Percentiles rank a stretch among this genome's conserved stretches.
Evolutionary conservation across 352 stramenopile species (phyloP).

Genomic region (Aphanomyces euteiches): DNA sequence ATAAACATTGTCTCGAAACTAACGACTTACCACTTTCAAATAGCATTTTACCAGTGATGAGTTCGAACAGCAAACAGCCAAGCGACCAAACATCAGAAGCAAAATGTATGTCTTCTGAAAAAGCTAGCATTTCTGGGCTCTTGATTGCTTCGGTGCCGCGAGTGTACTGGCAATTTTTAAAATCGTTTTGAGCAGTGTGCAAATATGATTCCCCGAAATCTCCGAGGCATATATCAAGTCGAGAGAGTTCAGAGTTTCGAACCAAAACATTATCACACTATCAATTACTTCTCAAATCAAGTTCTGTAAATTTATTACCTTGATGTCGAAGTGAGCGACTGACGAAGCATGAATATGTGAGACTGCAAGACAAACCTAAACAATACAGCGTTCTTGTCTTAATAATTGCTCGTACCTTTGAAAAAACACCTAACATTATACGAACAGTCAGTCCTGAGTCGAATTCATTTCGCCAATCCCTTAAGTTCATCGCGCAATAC

Average conservation of each 20-base stretch:
- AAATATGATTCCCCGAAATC: slow-evolving; percentile 71
- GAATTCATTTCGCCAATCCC: not conserved
- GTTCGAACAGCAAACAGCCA: slow-evolving; percentile 64
- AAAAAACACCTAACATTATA: not conserved
- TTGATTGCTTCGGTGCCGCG: slow-evolving; percentile 74
- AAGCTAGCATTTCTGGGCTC: slow-evolving; percentile 60
- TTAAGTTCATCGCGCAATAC: slow-evolving; percentile 6
- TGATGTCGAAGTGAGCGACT: slow-evolving; percentile 52
- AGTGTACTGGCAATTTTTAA: slow-evolving; percentile 19
- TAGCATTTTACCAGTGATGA: slow-evolving; percentile 59
- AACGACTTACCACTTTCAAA: slow-evolving; percentile 51
- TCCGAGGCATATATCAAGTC: slow-evolving; percentile 47
- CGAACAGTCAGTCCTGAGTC: not conserved
- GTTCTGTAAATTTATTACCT: slow-evolving; percentile 29
- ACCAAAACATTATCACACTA: slow-evolving; percentile 67
- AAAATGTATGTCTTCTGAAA: slow-evolving; percentile 37
- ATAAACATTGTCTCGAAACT: not conserved
- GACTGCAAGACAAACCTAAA: slow-evolving; percentile 9
- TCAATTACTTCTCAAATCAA: not conserved
- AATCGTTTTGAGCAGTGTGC: slow-evolving; percentile 3
- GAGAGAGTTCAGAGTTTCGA: slow-evolving; percentile 4
- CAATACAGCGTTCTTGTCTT: not conserved
- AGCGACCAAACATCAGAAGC: slow-evolving; percentile 69
- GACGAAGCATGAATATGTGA: not conserved
- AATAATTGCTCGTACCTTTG: not conserved